Evolutionary conservation across 768 basidiomycete species (phyloP), one percentile per base, ranked within the genome.

Genomic region (Neoboletus magnificus): DNA sequence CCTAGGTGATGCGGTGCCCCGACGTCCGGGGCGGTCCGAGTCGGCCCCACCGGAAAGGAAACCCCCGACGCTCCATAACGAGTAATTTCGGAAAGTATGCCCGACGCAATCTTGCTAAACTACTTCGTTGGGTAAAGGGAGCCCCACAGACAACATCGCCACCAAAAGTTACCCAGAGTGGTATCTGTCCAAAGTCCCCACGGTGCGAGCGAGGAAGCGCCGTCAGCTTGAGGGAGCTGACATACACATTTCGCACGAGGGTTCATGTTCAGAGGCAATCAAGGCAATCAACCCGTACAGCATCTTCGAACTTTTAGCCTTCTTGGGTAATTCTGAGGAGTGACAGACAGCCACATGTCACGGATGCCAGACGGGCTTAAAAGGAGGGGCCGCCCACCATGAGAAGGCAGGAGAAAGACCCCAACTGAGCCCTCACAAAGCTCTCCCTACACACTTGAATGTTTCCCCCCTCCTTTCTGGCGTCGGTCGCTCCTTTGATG

Each of bases 161-260:
- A 62, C 58, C 20, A 0, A 47, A 40, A 63, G 39, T 69, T 72
- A 45, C 69, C 60, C 27, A 62, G 39, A 42, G 7, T 44, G 69
- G 69, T 42, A 71, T 49, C 35, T 59, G 58, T 50, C 30, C 4
- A 1, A 22, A 25, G 36, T 48, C 23, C 52, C 37, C 52, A 61
- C 44, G 45, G 27, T 45, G 15, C 18, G 5, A 23, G 36, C 6
- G 4, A 39, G 1, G 12, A 52, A 45, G 51, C 53, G 47, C 42
- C 35, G 23, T 43, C 58, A 50, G 60, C 61, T 22, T 49, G 59
- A 59, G 57, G 46, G 58, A 44, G 66, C 68, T 72, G 66, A 70
- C 71, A 55, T 55, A 70, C 29, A 13, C 59, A 54, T 29, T 71
- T 70, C 68, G 3, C 70, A 73, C 69, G 15, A 58, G 52, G 55